Percentiles rank a stretch among this genome's conserved stretches.
Evolutionary conservation across 225 moss, liverwort and hornwort species (phyloP).

Genomic region (Marchantia polymorpha): DNA sequence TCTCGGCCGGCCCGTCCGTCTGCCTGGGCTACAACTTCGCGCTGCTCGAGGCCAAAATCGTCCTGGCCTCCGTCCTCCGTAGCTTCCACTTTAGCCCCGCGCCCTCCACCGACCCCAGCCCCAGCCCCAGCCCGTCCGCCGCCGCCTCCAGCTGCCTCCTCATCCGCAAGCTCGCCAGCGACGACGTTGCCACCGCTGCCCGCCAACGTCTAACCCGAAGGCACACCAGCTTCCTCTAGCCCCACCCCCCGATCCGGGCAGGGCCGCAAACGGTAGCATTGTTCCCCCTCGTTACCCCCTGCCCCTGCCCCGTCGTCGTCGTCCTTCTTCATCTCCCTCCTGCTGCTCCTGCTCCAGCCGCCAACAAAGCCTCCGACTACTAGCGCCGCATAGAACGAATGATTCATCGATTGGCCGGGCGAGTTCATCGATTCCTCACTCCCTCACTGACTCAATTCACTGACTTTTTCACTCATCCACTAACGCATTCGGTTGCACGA

Average conservation of each 20-base stretch:
- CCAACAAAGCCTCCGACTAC: not conserved
- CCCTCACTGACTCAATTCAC: too few relatives aligned
- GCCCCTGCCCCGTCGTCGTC: too few relatives aligned
- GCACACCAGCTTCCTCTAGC: constrained; percentile 16
- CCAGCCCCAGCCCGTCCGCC: not conserved
- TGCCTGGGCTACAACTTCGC: constrained; percentile 80
- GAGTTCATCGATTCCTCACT: not conserved
- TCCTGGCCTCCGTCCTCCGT: constrained; percentile 48
- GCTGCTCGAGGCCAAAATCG: constrained; percentile 62
- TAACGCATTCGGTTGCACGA: too few relatives aligned
- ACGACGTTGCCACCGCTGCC: constrained; percentile 27
- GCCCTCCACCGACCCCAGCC: not conserved
- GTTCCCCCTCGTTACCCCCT: too few relatives aligned
- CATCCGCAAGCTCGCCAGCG: constrained; percentile 20
- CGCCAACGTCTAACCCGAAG: constrained; percentile 16
- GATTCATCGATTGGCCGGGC: not conserved
- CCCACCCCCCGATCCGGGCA: not conserved
- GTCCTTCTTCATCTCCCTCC: not conserved
- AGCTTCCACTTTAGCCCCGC: constrained; percentile 37
- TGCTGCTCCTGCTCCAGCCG: not conserved
- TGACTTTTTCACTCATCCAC: too few relatives aligned
- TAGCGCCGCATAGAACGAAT: not conserved
- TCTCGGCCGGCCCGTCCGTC: constrained; percentile 59
- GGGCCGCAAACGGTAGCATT: not conserved
- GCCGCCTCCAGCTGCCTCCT: not conserved